Percentiles rank a stretch among this genome's conserved stretches.
Evolutionary conservation across 2,329 filamentous ascomycete species (phyloP).

Genomic region (Aspergillus amoenus): DNA sequence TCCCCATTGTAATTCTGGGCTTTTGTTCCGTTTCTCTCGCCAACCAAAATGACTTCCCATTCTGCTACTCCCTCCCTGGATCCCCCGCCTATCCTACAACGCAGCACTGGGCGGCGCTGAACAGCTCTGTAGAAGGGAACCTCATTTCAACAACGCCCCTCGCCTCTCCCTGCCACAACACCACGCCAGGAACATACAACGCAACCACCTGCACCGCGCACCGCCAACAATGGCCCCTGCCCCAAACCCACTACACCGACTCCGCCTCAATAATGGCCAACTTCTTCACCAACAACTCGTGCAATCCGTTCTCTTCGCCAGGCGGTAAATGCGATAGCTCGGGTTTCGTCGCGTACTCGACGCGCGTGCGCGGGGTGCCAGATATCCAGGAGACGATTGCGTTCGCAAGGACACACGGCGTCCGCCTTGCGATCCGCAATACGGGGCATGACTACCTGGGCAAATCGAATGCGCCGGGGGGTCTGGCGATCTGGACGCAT

Average conservation of each 20-base stretch:
- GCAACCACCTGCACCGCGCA: too few relatives aligned
- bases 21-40: too few relatives aligned
- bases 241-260: neutral
- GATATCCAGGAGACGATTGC: neutral
- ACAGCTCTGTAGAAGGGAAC: too few relatives aligned
- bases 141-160: too few relatives aligned
- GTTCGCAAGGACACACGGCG: neutral
- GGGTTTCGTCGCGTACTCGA: neutral
- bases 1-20: too few relatives aligned
- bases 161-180: too few relatives aligned
- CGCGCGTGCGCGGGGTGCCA: neutral
- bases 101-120: too few relatives aligned
- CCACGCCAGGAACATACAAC: too few relatives aligned
- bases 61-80: too few relatives aligned
- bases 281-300: neutral
- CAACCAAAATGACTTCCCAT: too few relatives aligned
- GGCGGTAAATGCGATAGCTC: neutral
- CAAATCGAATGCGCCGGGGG: conserved; percentile 48
- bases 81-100: too few relatives aligned
- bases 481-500: conserved; percentile 53
- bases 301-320: neutral
- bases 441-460: conserved; percentile 51
- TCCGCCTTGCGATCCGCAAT: conserved; percentile 43
- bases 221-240: too few relatives aligned
- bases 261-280: neutral